A percentile compares a stretch with the other conserved stretches of the same genome.
Conservation (phyloP, 306 rosid genomes). For the Begonia masoniana region DNA sequence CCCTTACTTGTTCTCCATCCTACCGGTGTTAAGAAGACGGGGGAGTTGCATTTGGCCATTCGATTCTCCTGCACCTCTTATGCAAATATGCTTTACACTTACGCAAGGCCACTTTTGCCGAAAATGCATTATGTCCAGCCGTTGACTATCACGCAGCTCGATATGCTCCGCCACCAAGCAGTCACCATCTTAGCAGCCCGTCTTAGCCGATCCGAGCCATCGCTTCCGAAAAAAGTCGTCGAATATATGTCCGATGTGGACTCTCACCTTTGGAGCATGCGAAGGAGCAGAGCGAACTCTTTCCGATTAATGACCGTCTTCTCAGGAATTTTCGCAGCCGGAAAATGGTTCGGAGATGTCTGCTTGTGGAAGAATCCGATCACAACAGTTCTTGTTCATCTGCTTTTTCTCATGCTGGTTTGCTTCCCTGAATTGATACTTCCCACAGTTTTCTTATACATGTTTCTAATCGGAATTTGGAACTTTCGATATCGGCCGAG, state of each 20-base stretch:
- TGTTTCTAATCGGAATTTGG: slow-evolving; percentile 45
- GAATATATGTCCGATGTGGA: slow-evolving; percentile 52
- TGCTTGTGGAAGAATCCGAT: slow-evolving; percentile 46
- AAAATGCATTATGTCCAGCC: slow-evolving; percentile 45
- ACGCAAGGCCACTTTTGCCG: slow-evolving; percentile 34
- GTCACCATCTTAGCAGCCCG: slow-evolving; percentile 38
- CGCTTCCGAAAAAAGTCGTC: slow-evolving; percentile 33
- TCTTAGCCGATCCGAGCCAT: slow-evolving; percentile 37
- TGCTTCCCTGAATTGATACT: slow-evolving; percentile 38
- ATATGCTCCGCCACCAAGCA: slow-evolving; percentile 39
- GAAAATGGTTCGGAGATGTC: slow-evolving; percentile 33
- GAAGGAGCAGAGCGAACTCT: slow-evolving; percentile 37
- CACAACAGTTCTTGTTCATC: slow-evolving; percentile 33
- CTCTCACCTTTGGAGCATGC: slow-evolving; percentile 46
- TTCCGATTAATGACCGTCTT: slow-evolving; percentile 33
- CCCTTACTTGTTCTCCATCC: slow-evolving; percentile 40
- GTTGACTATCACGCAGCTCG: slow-evolving; percentile 25
- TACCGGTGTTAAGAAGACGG: slow-evolving; percentile 36
- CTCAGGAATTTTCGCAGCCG: slow-evolving; percentile 29
- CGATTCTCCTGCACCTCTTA: slow-evolving; percentile 38
- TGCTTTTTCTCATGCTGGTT: slow-evolving; percentile 41
- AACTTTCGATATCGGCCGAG: slow-evolving; percentile 41
- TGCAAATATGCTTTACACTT: slow-evolving; percentile 27
- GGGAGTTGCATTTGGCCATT: slow-evolving; percentile 40
- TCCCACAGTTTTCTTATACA: slow-evolving; percentile 36